Percentiles rank a stretch among this genome's conserved stretches.
These are phyloP conservation scores for Cladosporium sp. DNA, from an alignment of 2,329 filamentous ascomycete genomes.

Conservation along the genomic window DNA sequence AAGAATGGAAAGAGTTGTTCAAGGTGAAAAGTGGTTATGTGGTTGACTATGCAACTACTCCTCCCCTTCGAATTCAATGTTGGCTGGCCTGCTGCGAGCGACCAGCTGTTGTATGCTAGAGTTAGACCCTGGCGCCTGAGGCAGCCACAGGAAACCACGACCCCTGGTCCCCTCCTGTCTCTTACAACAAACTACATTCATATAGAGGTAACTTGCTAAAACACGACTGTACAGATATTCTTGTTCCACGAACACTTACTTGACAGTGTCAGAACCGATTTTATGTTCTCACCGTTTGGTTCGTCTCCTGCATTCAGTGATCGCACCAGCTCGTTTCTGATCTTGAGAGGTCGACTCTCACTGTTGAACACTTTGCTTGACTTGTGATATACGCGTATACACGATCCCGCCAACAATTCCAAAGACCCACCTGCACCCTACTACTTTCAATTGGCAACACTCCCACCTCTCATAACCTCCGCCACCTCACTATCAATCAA, in stretches of 20 bases:
- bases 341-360: too few relatives aligned
- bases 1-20: conserved; percentile 2
- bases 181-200: not conserved
- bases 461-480: conserved; percentile 32
- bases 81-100: conserved; percentile 3
- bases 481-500: conserved; percentile 40
- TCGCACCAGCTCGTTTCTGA: too few relatives aligned
- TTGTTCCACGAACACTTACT: not conserved
- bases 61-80: conserved; percentile 14
- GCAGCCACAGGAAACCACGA: not conserved
- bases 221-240: not conserved
- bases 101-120: conserved; percentile 3
- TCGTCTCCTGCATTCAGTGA: too few relatives aligned
- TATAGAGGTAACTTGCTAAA: not conserved
- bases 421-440: not conserved
- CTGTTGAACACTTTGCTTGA: too few relatives aligned
- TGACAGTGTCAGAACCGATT: not conserved
- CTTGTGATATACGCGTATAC: too few relatives aligned
- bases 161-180: not conserved
- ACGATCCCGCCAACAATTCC: too few relatives aligned
- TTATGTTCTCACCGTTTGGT: too few relatives aligned
- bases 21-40: not conserved
- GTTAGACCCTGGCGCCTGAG: conserved; percentile 12
- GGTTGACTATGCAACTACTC: conserved; percentile 10
- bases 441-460: conserved; percentile 5